Percentiles rank a stretch among this genome's conserved stretches.
phyloP scores from a whole-genome alignment of 495 filamentous ascomycete genomes.

The Collariella sp. region DNA sequence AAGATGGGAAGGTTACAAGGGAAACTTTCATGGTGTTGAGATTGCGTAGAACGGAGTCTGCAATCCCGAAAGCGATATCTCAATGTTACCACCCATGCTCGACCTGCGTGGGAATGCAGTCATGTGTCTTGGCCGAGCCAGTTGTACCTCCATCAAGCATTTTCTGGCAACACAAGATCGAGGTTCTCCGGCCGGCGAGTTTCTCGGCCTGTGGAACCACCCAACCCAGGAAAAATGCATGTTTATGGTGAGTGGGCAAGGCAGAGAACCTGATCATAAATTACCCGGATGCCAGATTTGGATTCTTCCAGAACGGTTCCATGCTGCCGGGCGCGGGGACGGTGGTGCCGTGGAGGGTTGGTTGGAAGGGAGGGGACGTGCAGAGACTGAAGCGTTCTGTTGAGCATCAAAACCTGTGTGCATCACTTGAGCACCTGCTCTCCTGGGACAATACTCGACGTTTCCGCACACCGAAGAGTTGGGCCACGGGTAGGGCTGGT shows the following conservation, averaged over 20 bases:
- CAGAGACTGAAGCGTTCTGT: too few species aligned
- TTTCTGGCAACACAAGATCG: neutral
- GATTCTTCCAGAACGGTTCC: neutral
- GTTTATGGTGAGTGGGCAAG: conserved; percentile 1
- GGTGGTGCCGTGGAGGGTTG: too few species aligned
- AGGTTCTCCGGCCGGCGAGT: neutral
- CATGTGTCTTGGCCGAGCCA: neutral
- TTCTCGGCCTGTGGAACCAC: conserved; percentile 1
- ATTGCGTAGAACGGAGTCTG: too few species aligned
- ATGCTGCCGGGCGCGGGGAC: too few species aligned
- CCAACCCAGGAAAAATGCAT: neutral
- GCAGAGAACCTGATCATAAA: neutral
- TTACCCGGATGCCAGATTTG: conserved; percentile 6
- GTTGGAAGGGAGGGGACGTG: too few species aligned
- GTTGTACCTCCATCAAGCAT: neutral
- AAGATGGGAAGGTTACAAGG: too few species aligned
- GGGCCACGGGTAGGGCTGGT: neutral
- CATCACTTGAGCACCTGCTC: too few species aligned
- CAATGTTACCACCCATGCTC: too few species aligned
- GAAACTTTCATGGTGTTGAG: too few species aligned
- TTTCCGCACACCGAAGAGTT: neutral
- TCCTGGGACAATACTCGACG: neutral
- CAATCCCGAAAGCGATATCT: too few species aligned
- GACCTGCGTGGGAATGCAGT: neutral
- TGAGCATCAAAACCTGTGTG: too few species aligned